A percentile compares a stretch with the other conserved stretches of the same genome.
phyloP scores from a whole-genome alignment of 306 rosid genomes.

The Sphenostylis stenocarpa region DNA sequence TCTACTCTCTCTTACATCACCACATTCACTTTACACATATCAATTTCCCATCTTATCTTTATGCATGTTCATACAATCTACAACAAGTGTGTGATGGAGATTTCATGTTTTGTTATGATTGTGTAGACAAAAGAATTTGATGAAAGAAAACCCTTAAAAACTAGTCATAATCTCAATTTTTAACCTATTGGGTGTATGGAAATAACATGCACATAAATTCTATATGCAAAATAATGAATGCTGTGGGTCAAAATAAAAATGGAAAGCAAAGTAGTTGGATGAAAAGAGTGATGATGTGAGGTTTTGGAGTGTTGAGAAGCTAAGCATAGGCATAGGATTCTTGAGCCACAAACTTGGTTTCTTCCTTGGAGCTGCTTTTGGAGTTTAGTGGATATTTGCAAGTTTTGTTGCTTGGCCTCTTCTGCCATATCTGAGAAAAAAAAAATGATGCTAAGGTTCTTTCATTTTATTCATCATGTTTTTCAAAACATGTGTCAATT shows the following conservation, averaged over 20 bases:
- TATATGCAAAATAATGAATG: neutral
- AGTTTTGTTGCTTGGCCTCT: constrained; percentile 14
- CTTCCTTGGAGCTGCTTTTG: constrained; percentile 24
- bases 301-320: constrained; percentile 29
- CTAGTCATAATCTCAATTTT: no score
- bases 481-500: no score
- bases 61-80: neutral
- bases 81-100: no score
- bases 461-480: no score
- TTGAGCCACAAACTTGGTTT: constrained; percentile 50
- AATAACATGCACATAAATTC: neutral
- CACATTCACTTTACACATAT: constrained; percentile 31
- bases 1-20: constrained; percentile 34
- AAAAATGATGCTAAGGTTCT: constrained; percentile 2
- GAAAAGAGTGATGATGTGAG: constrained; percentile 15
- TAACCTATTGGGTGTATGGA: no score
- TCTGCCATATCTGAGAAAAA: neutral
- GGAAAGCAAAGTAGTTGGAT: constrained; percentile 12
- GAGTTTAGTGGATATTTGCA: constrained; percentile 28
- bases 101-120: no score
- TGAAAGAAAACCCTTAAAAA: no score
- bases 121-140: no score
- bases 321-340: constrained; percentile 42
- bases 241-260: constrained; percentile 3
- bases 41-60: constrained; percentile 16